phyloP scores from a whole-genome alignment of 164 flowering plant species.

The Cinnamomum micranthum region DNA sequence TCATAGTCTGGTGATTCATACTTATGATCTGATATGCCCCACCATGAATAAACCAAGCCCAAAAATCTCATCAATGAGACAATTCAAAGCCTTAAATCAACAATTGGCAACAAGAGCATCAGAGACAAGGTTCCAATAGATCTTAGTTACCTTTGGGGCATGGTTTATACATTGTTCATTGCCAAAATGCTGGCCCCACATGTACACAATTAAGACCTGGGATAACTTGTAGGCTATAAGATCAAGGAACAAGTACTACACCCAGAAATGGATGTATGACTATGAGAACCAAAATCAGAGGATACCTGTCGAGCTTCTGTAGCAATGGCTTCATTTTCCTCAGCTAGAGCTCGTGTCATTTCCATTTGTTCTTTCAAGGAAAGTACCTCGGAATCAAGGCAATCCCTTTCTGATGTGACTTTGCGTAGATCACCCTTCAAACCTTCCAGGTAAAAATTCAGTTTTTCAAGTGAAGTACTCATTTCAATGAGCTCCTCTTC shows the following conservation, averaged over 20 bases:
- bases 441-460: constrained; percentile 40
- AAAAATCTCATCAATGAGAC: too few species aligned
- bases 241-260: neutral
- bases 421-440: constrained; percentile 40
- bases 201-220: neutral
- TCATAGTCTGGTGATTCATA: too few species aligned
- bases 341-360: constrained; percentile 49
- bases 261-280: neutral
- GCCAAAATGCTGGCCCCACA: neutral
- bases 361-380: constrained; percentile 59
- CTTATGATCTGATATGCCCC: too few species aligned
- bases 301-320: constrained; percentile 75
- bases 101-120: too few species aligned
- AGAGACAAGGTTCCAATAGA: too few species aligned
- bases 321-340: constrained; percentile 66
- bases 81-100: too few species aligned
- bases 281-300: neutral
- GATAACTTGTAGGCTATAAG: neutral
- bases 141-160: neutral
- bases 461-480: constrained; percentile 40
- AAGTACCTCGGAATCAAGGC: constrained; percentile 40
- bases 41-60: too few species aligned
- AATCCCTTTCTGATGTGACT: constrained; percentile 49
- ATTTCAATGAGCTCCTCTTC: constrained; percentile 54
- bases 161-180: neutral